Evolutionary conservation across 306 rosid species (phyloP), one percentile per base, ranked within the genome.

Genomic region (Ochetophila trinervis): DNA sequence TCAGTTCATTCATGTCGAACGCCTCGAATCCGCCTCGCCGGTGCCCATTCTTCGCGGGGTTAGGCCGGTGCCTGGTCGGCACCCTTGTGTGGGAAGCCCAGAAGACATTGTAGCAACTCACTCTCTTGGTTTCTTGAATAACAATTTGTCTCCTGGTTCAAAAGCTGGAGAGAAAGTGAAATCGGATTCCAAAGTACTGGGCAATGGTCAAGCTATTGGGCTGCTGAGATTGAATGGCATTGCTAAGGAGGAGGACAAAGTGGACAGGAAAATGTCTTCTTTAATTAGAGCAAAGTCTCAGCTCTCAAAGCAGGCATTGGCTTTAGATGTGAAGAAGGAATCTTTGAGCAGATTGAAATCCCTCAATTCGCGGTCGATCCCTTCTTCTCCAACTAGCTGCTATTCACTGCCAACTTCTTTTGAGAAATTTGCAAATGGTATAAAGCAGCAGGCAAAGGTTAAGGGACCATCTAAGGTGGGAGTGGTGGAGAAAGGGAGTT

Each of bases 1-100:
- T 57, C 99, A 94, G 90, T 94, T 81, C 47, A 80, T 94, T 58
- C 92, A 90, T 57, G 91, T 88, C 30, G 99, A 94, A 52, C 88
- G 97, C 68, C 86, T 94, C 8, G 95, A 84, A 48, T 79, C 97
- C 8, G 91, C 95, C 34, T 90, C 97, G 0, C 99, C 96, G 1
- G 99, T 94, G 49, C 99, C 99, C 14, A 82, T 90, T 70, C 91
- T 94, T 47, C 97, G 71, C 19, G 99, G 99, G 42, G 91, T 88
- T 65, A 83, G 95, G 81, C 97, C 96, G 19, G 83, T 94, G 19
- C 97, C 96, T 0, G 97, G 99, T 13, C 82, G 99, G 58, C 99
- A 94, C 74, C 77, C 95, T 40, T 94, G 97, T 73, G 88, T 94
- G 18, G 99, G 99, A 40, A 86, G 65, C 73, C 99, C 99, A 52